Evolutionary conservation across 1,284 basidiomycete species (phyloP).

Genomic region (Naganishia albida): DNA sequence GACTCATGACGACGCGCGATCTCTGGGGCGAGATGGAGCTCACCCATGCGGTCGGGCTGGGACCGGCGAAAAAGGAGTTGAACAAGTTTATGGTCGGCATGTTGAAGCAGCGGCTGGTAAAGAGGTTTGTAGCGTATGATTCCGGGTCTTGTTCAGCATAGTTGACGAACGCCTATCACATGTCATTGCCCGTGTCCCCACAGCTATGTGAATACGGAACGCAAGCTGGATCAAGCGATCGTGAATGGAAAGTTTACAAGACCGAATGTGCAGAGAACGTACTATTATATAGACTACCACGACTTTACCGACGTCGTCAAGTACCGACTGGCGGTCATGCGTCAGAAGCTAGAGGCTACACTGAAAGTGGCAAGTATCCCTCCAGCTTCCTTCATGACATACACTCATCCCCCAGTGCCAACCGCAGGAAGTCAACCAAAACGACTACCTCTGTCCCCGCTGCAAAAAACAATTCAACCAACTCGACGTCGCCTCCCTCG

Average conservation of each 20-base stretch:
- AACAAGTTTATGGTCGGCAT: constrained; percentile 28
- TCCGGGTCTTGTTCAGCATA: neutral
- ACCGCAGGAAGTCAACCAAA: constrained; percentile 58
- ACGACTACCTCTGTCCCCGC: constrained; percentile 91
- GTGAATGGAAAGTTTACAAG: constrained; percentile 45
- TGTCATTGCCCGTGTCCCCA: constrained; percentile 1
- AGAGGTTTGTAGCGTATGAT: constrained; percentile 63
- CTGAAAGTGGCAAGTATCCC: constrained; percentile 69
- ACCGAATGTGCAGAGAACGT: constrained; percentile 76
- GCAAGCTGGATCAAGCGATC: constrained; percentile 41
- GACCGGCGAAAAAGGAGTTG: constrained; percentile 27
- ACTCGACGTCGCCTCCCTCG: constrained; percentile 80
- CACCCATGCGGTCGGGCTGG: constrained; percentile 29
- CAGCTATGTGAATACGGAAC: constrained; percentile 52
- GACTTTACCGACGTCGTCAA: constrained; percentile 96
- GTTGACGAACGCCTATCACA: constrained; percentile 13
- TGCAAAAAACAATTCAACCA: constrained; percentile 83
- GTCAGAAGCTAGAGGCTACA: constrained; percentile 80
- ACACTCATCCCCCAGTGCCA: neutral
- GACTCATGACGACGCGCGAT: constrained; percentile 76
- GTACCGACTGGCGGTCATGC: constrained; percentile 95
- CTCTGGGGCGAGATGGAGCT: constrained; percentile 68
- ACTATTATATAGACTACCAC: constrained; percentile 96
- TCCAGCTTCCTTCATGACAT: no score
- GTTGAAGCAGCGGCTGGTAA: constrained; percentile 74